Base-by-base conservation (phyloP, 2,329 filamentous ascomycete species). In the Fusarium poae region DNA sequence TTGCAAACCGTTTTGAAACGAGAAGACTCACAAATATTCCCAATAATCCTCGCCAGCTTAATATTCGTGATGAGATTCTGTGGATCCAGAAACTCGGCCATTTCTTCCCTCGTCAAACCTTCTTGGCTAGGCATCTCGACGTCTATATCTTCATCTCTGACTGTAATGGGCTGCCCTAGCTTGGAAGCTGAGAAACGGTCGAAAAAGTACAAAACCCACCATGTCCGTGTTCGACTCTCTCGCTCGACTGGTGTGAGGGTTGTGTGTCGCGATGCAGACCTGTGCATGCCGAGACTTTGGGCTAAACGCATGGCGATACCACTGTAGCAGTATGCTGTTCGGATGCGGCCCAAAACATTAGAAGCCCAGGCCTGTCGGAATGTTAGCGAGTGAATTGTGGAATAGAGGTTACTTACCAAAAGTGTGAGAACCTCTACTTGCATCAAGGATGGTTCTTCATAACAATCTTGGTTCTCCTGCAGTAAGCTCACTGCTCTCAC, bases 231-330 rank as follows among this genome's bases (percentile, higher is more conserved):
- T 23, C 76, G 67, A 21, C 69, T 70, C 30, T 76, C 76, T 42
- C 67, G 39, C 1, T 76, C 75, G 0, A 75, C 71, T 0, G 74
- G 67, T 2, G 64, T 68, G 3, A 76, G 48, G 0, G 67, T 61
- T 2, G 68, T 71, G 4, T 60, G 59, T 10, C 61, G 56, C 0
- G 73, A 68, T 74, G 67, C 72, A 0, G 73, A 68, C 29, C 82
- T 77, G 34, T 84, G 82, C 56, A 84, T 71, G 0, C 82, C 82
- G 6, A 83, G 78, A 15, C 77, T 79, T 16, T 81, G 72, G 3
- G 80, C 77, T 29, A 82, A 70, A 6, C 82, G 77, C 75, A 83
- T 71, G 2, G 77, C 77, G 5, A 73, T 76, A 2, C 77, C 77
- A 16, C 72, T 74, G n/a, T 78, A 78, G 18, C 69, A 72, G 46